phyloP scores from a whole-genome alignment of 2,329 filamentous ascomycete genomes.

The Diaporthe vexans region DNA sequence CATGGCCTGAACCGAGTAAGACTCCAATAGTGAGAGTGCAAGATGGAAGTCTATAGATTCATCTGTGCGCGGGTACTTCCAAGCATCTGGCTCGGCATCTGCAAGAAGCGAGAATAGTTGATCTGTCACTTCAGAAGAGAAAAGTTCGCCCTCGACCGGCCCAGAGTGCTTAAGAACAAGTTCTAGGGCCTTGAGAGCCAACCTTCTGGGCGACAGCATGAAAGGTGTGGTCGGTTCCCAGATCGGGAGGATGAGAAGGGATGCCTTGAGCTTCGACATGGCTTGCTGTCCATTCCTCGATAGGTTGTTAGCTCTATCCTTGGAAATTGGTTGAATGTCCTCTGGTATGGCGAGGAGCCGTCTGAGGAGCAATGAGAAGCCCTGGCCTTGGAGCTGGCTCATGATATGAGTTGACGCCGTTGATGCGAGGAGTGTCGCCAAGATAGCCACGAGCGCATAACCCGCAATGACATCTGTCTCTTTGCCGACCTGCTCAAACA shows the following conservation, averaged over 20 bases:
- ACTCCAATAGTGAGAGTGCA: conserved; percentile 65
- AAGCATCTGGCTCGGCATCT: conserved; percentile 52
- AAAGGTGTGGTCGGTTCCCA: conserved; percentile 70
- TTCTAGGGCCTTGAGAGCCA: conserved; percentile 76
- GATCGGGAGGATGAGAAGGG: conserved; percentile 66
- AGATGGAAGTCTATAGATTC: conserved; percentile 59
- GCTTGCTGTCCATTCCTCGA: conserved; percentile 74
- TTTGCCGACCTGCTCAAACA: conserved; percentile 73
- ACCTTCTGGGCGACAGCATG: conserved; percentile 71
- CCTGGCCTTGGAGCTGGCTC: conserved; percentile 68
- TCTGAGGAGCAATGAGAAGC: conserved; percentile 67
- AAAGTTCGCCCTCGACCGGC: conserved; percentile 62
- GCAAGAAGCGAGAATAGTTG: conserved; percentile 62
- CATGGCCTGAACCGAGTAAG: conserved; percentile 64
- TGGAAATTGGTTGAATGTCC: conserved; percentile 72
- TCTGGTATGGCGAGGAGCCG: conserved; percentile 65
- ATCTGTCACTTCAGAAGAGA: conserved; percentile 63
- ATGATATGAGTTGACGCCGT: conserved; percentile 73
- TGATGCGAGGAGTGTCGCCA: conserved; percentile 73
- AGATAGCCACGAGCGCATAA: conserved; percentile 74
- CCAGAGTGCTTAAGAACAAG: conserved; percentile 66
- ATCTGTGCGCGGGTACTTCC: conserved; percentile 53
- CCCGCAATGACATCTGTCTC: conserved; percentile 74
- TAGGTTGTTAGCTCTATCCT: conserved; percentile 77
- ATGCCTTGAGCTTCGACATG: conserved; percentile 67